These are phyloP conservation scores for Pythium folliculosum DNA, from an alignment of 352 stramenopile genomes.

Conservation along the genomic window DNA sequence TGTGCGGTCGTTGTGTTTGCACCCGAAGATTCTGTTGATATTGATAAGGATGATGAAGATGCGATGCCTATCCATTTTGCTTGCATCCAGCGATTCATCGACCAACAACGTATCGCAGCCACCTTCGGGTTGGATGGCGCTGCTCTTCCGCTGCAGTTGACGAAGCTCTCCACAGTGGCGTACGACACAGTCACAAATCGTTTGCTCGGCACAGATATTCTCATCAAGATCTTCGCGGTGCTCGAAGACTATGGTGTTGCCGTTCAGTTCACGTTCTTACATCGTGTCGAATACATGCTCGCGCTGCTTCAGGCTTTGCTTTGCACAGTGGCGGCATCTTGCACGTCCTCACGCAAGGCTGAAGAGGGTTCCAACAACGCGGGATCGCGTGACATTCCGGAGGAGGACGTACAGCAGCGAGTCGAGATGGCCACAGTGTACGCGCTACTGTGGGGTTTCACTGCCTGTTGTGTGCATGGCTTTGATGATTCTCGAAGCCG, in stretches of 20 bases:
- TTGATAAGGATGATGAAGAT: slow-evolving; percentile 19
- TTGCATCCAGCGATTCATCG: slow-evolving; percentile 34
- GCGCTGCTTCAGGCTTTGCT: slow-evolving; percentile 49
- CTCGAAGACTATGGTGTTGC: slow-evolving; percentile 36
- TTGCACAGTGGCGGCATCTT: slow-evolving; percentile 17
- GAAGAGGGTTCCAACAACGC: not conserved
- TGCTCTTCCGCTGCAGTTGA: not conserved
- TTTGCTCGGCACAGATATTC: slow-evolving; percentile 30
- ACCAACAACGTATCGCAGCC: slow-evolving; percentile 21
- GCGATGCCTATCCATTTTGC: slow-evolving; percentile 30
- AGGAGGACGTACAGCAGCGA: slow-evolving; percentile 29
- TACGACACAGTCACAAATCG: slow-evolving; percentile 32
- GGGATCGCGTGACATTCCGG: slow-evolving; percentile 3
- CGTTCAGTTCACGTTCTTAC: slow-evolving; percentile 35
- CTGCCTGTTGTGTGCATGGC: slow-evolving; percentile 13
- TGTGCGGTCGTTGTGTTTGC: slow-evolving; percentile 23
- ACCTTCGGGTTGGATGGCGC: slow-evolving; percentile 4
- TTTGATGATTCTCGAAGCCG: slow-evolving; percentile 5
- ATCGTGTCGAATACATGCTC: slow-evolving; percentile 47
- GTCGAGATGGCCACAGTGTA: slow-evolving; percentile 60
- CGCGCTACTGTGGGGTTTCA: slow-evolving; percentile 50
- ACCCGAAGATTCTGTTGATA: slow-evolving; percentile 11
- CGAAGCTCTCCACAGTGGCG: slow-evolving; percentile 1
- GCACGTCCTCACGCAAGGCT: slow-evolving; percentile 18
- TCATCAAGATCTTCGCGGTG: slow-evolving; percentile 26